phyloP scores from a whole-genome alignment of 176 grass and related monocot species.

The Zea luxurians region DNA sequence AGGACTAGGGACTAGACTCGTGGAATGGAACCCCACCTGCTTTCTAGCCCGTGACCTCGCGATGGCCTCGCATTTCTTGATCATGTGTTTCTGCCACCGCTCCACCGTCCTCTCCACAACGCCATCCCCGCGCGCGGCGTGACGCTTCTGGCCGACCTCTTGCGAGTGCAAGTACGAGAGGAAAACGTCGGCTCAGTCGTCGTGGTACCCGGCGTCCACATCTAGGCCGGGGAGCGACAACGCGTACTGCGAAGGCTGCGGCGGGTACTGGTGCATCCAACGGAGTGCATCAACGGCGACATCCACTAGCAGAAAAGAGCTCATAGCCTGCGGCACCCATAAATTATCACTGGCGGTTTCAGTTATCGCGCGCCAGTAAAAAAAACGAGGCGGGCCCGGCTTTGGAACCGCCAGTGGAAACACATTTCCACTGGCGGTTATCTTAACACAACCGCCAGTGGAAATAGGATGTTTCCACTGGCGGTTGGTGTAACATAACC shows the following conservation, averaged over 20 bases:
- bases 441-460: too few species aligned
- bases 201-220: conserved; percentile 49
- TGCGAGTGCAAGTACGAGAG: conserved; percentile 39
- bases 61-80: conserved; percentile 93
- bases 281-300: conserved; percentile 40
- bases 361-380: too few species aligned
- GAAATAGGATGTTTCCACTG: too few species aligned
- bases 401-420: too few species aligned
- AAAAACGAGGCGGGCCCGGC: too few species aligned
- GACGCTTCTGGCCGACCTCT: conserved; percentile 55
- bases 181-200: neutral
- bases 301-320: too few species aligned
- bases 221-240: conserved; percentile 39
- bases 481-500: too few species aligned
- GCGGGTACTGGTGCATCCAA: conserved; percentile 45
- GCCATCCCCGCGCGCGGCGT: conserved; percentile 24
- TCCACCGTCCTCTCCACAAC: conserved; percentile 70
- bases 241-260: conserved; percentile 31
- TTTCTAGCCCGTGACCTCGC: conserved; percentile 88
- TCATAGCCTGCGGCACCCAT: too few species aligned
- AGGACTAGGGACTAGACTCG: neutral
- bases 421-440: too few species aligned
- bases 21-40: conserved; percentile 43
- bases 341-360: too few species aligned
- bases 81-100: conserved; percentile 94